Conservation (phyloP, 352 stramenopile genomes). For the Achlya hypogyna region DNA sequence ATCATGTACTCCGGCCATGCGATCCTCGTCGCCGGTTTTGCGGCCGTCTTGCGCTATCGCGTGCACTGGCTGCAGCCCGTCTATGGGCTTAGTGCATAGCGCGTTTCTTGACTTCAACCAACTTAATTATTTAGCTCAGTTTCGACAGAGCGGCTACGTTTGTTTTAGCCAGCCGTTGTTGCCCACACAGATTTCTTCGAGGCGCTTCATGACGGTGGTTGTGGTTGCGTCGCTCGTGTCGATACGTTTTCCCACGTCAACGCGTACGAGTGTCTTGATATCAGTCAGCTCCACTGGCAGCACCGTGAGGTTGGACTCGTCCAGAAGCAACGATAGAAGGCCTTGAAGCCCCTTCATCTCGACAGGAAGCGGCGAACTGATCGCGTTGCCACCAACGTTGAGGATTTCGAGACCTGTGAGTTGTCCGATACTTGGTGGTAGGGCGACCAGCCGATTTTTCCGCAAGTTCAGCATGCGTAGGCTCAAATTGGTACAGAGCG, state of each 20-base stretch:
- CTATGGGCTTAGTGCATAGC: too few species aligned
- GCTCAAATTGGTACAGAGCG: slow-evolving; percentile 1
- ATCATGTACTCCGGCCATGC: slow-evolving; percentile 17
- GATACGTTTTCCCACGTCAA: slow-evolving; percentile 36
- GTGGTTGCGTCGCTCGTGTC: background rate
- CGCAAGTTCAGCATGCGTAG: slow-evolving; percentile 34
- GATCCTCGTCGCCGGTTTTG: background rate
- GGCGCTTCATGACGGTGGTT: background rate
- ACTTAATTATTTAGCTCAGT: background rate
- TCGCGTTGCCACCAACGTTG: slow-evolving; percentile 56
- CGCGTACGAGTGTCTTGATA: slow-evolving; percentile 38
- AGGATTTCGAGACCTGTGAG: slow-evolving; percentile 57
- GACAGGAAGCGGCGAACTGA: slow-evolving; percentile 33
- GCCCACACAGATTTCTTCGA: background rate
- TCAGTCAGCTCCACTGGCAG: slow-evolving; percentile 59
- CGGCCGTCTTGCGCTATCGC: background rate
- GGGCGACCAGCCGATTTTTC: slow-evolving; percentile 41
- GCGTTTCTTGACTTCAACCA: too few species aligned
- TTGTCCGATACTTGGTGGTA: slow-evolving; percentile 35
- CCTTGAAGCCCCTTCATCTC: slow-evolving; percentile 36
- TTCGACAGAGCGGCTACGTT: background rate
- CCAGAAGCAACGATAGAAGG: slow-evolving; percentile 60
- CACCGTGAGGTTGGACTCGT: slow-evolving; percentile 35
- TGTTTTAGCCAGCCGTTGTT: slow-evolving; percentile 18
- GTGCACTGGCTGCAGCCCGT: background rate